Base-by-base conservation (phyloP, 192 early-diverging fungal species). In the Backusella parvicylindrica region DNA sequence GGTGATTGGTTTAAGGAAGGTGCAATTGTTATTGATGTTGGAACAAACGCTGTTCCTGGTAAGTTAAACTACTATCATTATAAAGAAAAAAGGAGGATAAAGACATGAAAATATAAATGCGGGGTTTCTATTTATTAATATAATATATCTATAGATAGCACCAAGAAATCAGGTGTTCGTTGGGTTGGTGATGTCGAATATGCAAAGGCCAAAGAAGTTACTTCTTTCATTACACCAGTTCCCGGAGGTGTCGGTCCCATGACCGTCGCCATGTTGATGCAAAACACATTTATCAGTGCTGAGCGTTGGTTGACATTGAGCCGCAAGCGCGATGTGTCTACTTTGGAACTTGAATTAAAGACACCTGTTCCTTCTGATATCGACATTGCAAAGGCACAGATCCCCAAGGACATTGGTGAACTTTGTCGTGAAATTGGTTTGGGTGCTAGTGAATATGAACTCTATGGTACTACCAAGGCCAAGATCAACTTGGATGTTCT, bases 161-260 rank as follows among this genome's bases (percentile, higher is more conserved):
- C 95, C 35, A 97, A 96, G 80, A 97, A 97, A 85, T 87, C 92
- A 35, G 98, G 98, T 30, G 84, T 91, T 43, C 90, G 95, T 70
- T 93, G 90, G 87, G 97, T 97, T 26, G 98, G 98, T 69, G 98
- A 99, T 80, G 97, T 98, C 36, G 94, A 97, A 37, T 97, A 87
- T 74, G 86, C 90, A 1, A 81, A 76, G 5, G 95, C 94, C 6
- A 79, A 77, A 15, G 41, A 87, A 43, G 88, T 92, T 4, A 97
- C 96, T 0, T 85, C 91, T 18, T 86, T 89, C 47, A 95, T 98
- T 77, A 98, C 97, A 11, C 96, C 98, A 1, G 98, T 99, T 60
- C 98, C 98, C 41, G 97, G 97, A 36, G 97, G 98, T 41, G 98
- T 99, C n/a, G 98, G 98, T 0, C 98, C 98, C 6, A 99, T 99